Conservation (phyloP, 2,329 filamentous ascomycete genomes). For the Colletotrichum gigasporum region DNA sequence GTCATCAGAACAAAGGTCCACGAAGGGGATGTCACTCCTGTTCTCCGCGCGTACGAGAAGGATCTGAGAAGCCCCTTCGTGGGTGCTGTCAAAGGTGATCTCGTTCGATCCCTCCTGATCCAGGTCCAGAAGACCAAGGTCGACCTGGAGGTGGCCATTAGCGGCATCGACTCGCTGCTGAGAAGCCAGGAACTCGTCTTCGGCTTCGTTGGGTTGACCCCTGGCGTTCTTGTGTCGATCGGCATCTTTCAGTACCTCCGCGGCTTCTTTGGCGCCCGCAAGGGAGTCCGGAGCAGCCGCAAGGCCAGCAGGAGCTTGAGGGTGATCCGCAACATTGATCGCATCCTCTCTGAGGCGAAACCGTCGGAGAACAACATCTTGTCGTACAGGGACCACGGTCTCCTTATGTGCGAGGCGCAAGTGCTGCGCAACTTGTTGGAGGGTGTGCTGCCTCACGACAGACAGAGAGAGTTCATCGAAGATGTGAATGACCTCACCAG, state of each 20-base stretch:
- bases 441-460: slow-evolving; percentile 74
- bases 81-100: slow-evolving; percentile 85
- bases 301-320: slow-evolving; percentile 77
- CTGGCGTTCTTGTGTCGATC: slow-evolving; percentile 87
- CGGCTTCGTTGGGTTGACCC: slow-evolving; percentile 94
- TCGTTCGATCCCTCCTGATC: slow-evolving; percentile 90
- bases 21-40: slow-evolving; percentile 92
- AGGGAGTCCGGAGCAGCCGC: slow-evolving; percentile 71
- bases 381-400: slow-evolving; percentile 90
- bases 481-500: slow-evolving; percentile 89
- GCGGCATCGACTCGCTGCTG: slow-evolving; percentile 91
- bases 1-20: slow-evolving; percentile 82
- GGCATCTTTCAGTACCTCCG: slow-evolving; percentile 78
- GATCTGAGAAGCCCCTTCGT: slow-evolving; percentile 84
- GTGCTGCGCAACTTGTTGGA: slow-evolving; percentile 76
- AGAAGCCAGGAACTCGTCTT: slow-evolving; percentile 98
- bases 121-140: slow-evolving; percentile 99
- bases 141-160: slow-evolving; percentile 94
- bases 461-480: slow-evolving; percentile 86
- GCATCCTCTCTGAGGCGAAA: slow-evolving; percentile 75
- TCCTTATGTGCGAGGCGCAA: slow-evolving; percentile 90
- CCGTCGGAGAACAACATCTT: slow-evolving; percentile 78
- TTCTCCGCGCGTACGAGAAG: slow-evolving; percentile 89
- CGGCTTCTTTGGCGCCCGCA: slow-evolving; percentile 74
- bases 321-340: slow-evolving; percentile 87